Conservation (phyloP, 306 rosid species). For the Gleditsia sinensis region DNA sequence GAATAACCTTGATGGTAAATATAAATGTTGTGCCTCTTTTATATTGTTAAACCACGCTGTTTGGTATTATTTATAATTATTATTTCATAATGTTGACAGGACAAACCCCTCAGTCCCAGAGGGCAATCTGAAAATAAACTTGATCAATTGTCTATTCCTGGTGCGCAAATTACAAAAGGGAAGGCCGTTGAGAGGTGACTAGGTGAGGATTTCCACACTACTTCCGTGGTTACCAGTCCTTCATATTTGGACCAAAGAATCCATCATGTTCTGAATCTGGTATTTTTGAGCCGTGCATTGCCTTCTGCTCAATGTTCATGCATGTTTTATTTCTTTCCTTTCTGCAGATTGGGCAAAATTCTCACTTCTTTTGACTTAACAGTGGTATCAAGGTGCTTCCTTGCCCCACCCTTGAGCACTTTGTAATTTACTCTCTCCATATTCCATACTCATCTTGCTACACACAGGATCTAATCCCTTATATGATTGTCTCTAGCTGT, state of each 20-base stretch:
- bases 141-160: conserved; percentile 44
- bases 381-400: conserved; percentile 41
- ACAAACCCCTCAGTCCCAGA: conserved; percentile 54
- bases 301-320: conserved; percentile 38
- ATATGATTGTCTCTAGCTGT: conserved; percentile 23
- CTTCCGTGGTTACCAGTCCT: conserved; percentile 13
- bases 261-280: conserved; percentile 1
- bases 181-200: conserved; percentile 50
- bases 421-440: conserved; percentile 32
- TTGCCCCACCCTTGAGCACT: conserved; percentile 44
- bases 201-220: conserved; percentile 34
- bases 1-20: conserved; percentile 51
- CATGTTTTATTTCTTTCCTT: conserved; percentile 41
- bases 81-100: conserved; percentile 45
- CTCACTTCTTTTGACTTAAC: conserved; percentile 39
- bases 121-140: conserved; percentile 51
- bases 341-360: conserved; percentile 42
- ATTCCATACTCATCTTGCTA: conserved; percentile 33
- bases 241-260: conserved; percentile 29
- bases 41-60: conserved; percentile 7
- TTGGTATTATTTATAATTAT: conserved; percentile 20
- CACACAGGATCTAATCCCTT: conserved; percentile 32
- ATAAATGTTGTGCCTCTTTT: conserved; percentile 8
- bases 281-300: conserved; percentile 33
- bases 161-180: conserved; percentile 41